Conservation (phyloP, 805 yeast genomes). For the Sugiyamaella americana region DNA sequence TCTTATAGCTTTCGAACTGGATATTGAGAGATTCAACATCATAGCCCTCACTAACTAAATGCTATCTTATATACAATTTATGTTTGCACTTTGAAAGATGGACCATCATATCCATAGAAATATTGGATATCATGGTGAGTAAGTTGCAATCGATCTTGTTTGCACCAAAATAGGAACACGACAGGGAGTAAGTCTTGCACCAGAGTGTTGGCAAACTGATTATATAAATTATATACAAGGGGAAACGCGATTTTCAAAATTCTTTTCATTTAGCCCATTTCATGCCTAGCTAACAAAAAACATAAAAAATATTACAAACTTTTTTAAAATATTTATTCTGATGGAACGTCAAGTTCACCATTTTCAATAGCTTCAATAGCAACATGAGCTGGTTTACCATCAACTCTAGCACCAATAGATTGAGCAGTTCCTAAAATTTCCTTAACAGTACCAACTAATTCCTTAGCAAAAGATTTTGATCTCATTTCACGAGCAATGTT, state of each 20-base stretch:
- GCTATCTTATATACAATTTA: too few relatives aligned
- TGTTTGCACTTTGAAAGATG: too few relatives aligned
- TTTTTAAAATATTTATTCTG: conserved; percentile 3
- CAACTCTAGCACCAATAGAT: conserved; percentile 99
- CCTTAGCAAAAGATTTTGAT: conserved; percentile 97
- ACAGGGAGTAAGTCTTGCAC: conserved; percentile 59
- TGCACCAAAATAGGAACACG: conserved; percentile 87
- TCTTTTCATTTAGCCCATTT: neutral
- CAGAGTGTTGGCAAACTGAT: conserved; percentile 83
- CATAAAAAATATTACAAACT: conserved; percentile 24
- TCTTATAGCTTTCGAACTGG: too few relatives aligned
- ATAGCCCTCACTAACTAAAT: too few relatives aligned
- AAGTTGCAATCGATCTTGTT: conserved; percentile 67
- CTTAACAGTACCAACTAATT: conserved; percentile 92
- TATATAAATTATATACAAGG: neutral
- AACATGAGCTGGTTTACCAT: conserved; percentile 99
- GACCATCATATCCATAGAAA: conserved; percentile 51
- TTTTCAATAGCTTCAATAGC: conserved; percentile 96
- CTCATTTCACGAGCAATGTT: conserved; percentile 97
- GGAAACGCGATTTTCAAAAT: neutral
- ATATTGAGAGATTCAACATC: too few relatives aligned
- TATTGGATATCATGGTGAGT: conserved; percentile 59
- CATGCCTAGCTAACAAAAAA: neutral
- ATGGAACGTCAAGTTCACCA: conserved; percentile 79
- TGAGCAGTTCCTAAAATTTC: conserved; percentile 99